A percentile compares a stretch with the other conserved stretches of the same genome.
Conservation (phyloP, 2,329 filamentous ascomycete species). For the Torrubiella hemipterigena region DNA sequence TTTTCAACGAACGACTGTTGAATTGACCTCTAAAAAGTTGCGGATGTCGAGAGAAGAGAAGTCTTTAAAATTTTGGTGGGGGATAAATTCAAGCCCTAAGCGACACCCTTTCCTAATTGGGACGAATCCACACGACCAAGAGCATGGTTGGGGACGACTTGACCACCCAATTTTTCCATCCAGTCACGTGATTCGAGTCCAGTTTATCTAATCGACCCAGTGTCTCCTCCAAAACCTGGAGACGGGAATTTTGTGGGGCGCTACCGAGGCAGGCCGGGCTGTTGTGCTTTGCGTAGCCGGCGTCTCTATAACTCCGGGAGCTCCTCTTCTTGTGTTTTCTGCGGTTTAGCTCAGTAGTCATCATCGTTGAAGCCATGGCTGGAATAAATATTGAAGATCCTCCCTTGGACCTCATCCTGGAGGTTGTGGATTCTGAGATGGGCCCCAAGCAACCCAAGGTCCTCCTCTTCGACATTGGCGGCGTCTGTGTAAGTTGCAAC, state of each 20-base stretch:
- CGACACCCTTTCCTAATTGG: constrained; percentile 9
- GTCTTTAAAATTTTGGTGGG: constrained; percentile 24
- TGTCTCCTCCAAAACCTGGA: too few relatives aligned
- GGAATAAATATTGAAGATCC: constrained; percentile 4
- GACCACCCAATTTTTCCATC: too few relatives aligned
- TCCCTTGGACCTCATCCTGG: constrained; percentile 16
- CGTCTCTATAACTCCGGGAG: too few relatives aligned
- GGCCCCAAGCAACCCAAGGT: constrained; percentile 49
- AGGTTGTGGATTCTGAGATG: constrained; percentile 24
- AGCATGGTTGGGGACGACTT: constrained; percentile 8
- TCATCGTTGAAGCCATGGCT: too few relatives aligned
- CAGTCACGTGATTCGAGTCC: background rate
- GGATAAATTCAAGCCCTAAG: constrained; percentile 29
- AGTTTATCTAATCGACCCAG: background rate
- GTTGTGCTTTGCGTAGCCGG: too few relatives aligned
- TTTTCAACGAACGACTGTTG: constrained; percentile 32
- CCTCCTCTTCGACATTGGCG: constrained; percentile 88
- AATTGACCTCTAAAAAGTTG: constrained; percentile 20
- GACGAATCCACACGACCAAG: constrained; percentile 2
- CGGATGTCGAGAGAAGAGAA: constrained; percentile 12
- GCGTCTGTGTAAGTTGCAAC: constrained; percentile 73
- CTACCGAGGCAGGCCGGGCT: constrained; percentile 4
- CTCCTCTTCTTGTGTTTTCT: too few relatives aligned
- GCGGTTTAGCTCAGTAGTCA: too few relatives aligned
- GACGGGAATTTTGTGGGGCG: constrained; percentile 2